Evolutionary conservation across 2,329 filamentous ascomycete genomes (phyloP), one percentile per base, ranked within the genome.

Genomic region (Biscogniauxia marginata): DNA sequence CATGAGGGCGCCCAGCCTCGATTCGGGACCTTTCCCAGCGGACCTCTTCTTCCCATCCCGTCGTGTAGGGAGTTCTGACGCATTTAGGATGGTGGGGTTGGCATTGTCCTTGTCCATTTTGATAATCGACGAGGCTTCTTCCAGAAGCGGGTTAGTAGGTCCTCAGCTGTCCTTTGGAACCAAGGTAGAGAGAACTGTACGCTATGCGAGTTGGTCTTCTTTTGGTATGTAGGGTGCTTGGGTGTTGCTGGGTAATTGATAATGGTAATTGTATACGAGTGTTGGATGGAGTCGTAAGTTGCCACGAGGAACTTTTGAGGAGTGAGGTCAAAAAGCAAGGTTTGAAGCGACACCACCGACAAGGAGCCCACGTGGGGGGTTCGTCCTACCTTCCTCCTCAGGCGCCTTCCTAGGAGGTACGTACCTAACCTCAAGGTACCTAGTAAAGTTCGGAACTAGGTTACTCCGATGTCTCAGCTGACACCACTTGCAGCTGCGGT

Each of bases 61-160:
- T 62, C 93, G 87, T 24, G 91, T 95, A 46, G 95, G 93, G 50
- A 99, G 85, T 75, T 98, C 91, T 46, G 91, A 90, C 52, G 86
- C 84, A 75, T 88, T 96, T 68, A 98, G 79, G 70, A 99, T 93
- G 62, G 91, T 96, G 53, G 95, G 95, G 77, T 99, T 98, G 62
- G 90, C 91, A 75, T 96, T 96, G 65, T 88, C 84, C 48, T 73
- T 72, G 54, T 73, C 69, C 74, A 78, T 79, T 45, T 64, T 57
- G 55, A 54, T 50, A 20, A 45, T 46, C 13, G 24, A 16, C 20
- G 21, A 50, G 7, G 18, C 18, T 34, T 22, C 7, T 30, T 30
- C 25, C 25, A 30, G 25, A 30, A 30, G 25, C 25, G 25, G 25
- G 46, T 49, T 51, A 51, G 30, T 45, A 44, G 16, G 18, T 7